phyloP scores from a whole-genome alignment of 805 yeast genomes.

The Hanseniaspora thailandica region DNA sequence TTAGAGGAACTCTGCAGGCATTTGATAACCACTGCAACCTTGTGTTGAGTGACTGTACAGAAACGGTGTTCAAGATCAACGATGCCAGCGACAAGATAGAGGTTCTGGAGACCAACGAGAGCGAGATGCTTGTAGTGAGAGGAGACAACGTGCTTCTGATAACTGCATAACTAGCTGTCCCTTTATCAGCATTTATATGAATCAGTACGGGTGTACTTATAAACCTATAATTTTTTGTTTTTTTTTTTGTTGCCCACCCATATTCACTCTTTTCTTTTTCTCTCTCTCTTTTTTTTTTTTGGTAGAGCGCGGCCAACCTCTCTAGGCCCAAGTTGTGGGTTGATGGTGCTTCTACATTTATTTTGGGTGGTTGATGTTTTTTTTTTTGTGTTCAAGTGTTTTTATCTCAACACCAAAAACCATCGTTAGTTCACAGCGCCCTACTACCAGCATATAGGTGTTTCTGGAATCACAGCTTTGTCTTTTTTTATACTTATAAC shows the following conservation, averaged over 20 bases:
- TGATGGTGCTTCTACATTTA: neutral
- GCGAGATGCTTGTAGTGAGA: constrained; percentile 88
- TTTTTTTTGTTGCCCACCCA: neutral
- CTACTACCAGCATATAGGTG: too few relatives aligned
- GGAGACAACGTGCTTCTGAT: constrained; percentile 94
- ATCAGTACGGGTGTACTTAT: too few relatives aligned
- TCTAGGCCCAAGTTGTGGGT: too few relatives aligned
- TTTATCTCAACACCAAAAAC: too few relatives aligned
- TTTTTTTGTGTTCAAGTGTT: neutral
- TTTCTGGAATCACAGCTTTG: too few relatives aligned
- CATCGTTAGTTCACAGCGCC: too few relatives aligned
- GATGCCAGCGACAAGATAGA: constrained; percentile 22
- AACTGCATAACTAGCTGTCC: constrained; percentile 33
- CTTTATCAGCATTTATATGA: neutral
- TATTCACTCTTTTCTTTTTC: neutral
- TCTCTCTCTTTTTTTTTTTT: neutral
- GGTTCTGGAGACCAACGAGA: constrained; percentile 34
- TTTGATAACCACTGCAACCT: constrained; percentile 94
- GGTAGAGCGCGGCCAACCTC: too few relatives aligned
- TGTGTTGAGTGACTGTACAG: constrained; percentile 86
- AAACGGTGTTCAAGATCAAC: constrained; percentile 54
- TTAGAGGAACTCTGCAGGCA: constrained; percentile 80
- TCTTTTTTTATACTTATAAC: too few relatives aligned
- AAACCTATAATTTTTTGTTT: neutral
- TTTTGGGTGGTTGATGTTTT: neutral